Percentiles rank a stretch among this genome's conserved stretches.
These are phyloP conservation scores for Botryotinia convoluta DNA, from an alignment of 2,329 filamentous ascomycete genomes.

Conservation along the genomic window DNA sequence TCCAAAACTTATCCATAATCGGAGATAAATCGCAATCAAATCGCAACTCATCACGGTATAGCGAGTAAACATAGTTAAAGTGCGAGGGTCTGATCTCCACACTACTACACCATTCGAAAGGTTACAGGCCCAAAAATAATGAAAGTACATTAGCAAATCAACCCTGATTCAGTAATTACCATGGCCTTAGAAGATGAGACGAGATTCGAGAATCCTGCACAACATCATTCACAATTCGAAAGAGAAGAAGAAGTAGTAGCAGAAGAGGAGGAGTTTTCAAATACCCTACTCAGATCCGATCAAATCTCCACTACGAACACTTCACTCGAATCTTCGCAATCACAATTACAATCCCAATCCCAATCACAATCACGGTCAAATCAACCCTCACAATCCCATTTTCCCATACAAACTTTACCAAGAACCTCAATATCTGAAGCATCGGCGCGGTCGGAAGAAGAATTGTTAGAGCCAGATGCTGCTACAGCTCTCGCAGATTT, in stretches of 20 bases:
- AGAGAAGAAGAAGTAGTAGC: background rate
- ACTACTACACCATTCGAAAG: conserved; percentile 3
- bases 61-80: background rate
- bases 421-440: conserved; percentile 25
- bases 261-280: background rate
- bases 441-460: conserved; percentile 23
- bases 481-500: conserved; percentile 27
- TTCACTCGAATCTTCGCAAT: background rate
- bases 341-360: background rate
- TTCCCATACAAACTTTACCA: conserved; percentile 22
- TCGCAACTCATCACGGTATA: background rate
- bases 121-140: conserved; percentile 8
- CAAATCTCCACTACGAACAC: conserved; percentile 3
- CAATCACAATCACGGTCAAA: background rate
- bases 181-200: background rate
- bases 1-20: background rate
- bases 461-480: conserved; percentile 31
- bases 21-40: background rate
- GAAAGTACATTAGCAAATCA: conserved; percentile 6
- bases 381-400: conserved; percentile 18
- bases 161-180: conserved; percentile 11
- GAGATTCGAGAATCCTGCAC: background rate
- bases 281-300: background rate
- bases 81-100: conserved; percentile 5
- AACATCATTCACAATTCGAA: conserved; percentile 13